phyloP scores from a whole-genome alignment of 305 asterid genomes.

The Fraxinus velutina region DNA sequence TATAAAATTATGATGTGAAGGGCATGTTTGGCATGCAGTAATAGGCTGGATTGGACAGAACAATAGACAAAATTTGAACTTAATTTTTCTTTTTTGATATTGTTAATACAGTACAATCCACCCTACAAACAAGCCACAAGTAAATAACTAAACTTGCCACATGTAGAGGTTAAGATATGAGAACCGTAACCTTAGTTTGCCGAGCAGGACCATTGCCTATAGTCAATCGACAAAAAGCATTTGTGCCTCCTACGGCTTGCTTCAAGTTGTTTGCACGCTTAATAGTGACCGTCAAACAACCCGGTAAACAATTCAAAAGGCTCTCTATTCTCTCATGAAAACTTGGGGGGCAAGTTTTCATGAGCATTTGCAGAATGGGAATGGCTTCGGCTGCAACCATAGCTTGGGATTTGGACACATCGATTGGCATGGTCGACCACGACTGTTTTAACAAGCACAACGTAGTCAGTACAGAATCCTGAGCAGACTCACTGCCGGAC shows the following conservation, averaged over 20 bases:
- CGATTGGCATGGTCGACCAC: slow-evolving; percentile 72
- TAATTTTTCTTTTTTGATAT: background rate
- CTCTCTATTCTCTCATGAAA: slow-evolving; percentile 71
- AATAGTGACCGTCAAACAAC: slow-evolving; percentile 74
- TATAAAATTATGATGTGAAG: background rate
- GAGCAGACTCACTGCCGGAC: slow-evolving; percentile 66
- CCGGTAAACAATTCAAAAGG: slow-evolving; percentile 76
- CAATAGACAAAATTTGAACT: background rate
- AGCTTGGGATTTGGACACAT: slow-evolving; percentile 72
- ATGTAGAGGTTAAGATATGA: background rate
- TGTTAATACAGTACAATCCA: background rate
- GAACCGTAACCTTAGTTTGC: slow-evolving; percentile 64
- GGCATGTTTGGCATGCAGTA: background rate
- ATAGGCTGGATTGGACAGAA: slow-evolving; percentile 3
- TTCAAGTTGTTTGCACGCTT: slow-evolving; percentile 71
- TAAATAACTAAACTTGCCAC: background rate
- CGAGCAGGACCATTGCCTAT: slow-evolving; percentile 72
- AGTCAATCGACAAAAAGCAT: slow-evolving; percentile 65
- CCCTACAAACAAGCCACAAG: background rate
- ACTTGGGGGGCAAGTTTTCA: slow-evolving; percentile 64
- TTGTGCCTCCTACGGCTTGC: slow-evolving; percentile 67
- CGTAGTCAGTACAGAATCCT: slow-evolving; percentile 58
- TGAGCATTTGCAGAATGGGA: slow-evolving; percentile 64
- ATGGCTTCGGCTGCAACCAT: slow-evolving; percentile 83
- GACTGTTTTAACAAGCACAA: slow-evolving; percentile 73